phyloP scores from a whole-genome alignment of 805 yeast species.

The Cyberlindnera mycetangii region DNA sequence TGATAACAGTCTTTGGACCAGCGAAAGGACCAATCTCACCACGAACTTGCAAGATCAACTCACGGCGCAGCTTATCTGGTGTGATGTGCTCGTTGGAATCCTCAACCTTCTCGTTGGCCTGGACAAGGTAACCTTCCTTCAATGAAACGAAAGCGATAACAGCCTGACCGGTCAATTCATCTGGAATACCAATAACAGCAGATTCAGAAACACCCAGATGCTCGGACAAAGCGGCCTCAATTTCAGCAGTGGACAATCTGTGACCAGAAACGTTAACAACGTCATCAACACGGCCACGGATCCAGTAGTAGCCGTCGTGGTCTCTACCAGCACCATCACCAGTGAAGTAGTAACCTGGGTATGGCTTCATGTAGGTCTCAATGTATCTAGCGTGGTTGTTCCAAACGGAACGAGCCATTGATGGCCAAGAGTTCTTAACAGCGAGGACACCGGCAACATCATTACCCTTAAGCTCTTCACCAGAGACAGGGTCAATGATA shows the following conservation, averaged over 20 bases:
- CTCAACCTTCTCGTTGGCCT: constrained; percentile 27
- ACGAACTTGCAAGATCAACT: constrained; percentile 65
- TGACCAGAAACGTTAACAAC: constrained; percentile 88
- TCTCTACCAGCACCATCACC: constrained; percentile 92
- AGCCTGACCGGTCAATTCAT: constrained; percentile 84
- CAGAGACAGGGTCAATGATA: constrained; percentile 71
- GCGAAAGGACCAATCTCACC: constrained; percentile 85
- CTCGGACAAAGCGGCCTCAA: constrained; percentile 78
- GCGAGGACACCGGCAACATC: constrained; percentile 82
- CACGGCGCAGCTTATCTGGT: constrained; percentile 23
- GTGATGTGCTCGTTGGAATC: constrained; percentile 31
- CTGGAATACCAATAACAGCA: constrained; percentile 81
- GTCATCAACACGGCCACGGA: constrained; percentile 83
- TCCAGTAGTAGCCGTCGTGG: constrained; percentile 82
- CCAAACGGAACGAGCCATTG: constrained; percentile 82
- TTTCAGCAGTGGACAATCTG: constrained; percentile 84
- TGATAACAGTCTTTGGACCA: constrained; percentile 70
- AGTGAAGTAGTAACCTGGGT: constrained; percentile 78
- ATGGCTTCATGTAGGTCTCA: constrained; percentile 82
- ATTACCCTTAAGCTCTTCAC: constrained; percentile 63
- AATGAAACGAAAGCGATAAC: constrained; percentile 79
- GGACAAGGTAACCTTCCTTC: constrained; percentile 38
- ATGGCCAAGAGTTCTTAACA: constrained; percentile 74
- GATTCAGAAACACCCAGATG: constrained; percentile 80
- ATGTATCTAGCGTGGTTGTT: constrained; percentile 67